Evolutionary conservation across 1,139 yeast genomes (phyloP).

Genomic region (Blastobotrys raffinosifermentans): DNA sequence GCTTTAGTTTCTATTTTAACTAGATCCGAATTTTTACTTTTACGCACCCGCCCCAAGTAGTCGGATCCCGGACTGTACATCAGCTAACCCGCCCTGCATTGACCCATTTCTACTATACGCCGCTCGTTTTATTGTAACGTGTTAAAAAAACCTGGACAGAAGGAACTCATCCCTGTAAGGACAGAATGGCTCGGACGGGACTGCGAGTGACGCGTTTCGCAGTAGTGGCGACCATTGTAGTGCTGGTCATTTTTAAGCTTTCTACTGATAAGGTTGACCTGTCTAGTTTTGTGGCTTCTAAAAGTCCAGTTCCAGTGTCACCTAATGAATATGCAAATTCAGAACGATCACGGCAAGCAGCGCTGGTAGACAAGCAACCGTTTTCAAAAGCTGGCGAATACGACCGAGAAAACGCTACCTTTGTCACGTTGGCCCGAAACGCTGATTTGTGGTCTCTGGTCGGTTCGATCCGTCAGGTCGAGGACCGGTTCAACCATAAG

Average conservation of each 20-base stretch:
- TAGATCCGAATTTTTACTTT: too few relatives aligned
- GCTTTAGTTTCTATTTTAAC: too few relatives aligned
- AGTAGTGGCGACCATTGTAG: constrained; percentile 32
- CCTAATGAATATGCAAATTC: neutral
- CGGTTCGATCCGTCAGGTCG: constrained; percentile 57
- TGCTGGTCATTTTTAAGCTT: constrained; percentile 35
- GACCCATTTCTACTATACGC: too few relatives aligned
- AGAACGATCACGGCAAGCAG: neutral
- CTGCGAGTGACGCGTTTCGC: constrained; percentile 34
- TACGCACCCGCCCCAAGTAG: too few relatives aligned
- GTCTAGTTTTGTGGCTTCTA: constrained; percentile 20
- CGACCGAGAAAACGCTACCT: constrained; percentile 50
- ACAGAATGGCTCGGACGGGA: constrained; percentile 35
- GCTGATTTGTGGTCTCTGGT: constrained; percentile 54
- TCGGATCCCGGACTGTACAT: too few relatives aligned
- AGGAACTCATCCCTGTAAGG: too few relatives aligned
- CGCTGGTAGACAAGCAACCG: neutral
- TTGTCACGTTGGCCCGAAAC: constrained; percentile 70
- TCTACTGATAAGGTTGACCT: constrained; percentile 29
- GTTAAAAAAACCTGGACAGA: too few relatives aligned
- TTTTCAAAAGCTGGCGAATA: constrained; percentile 7
- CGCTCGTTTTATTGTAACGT: too few relatives aligned
- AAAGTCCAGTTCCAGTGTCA: constrained; percentile 2
- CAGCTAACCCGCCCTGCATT: too few relatives aligned
- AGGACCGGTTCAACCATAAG: constrained; percentile 62